These are phyloP conservation scores for Colletotrichum paranaense DNA, from an alignment of 2,329 filamentous ascomycete genomes.

Conservation along the genomic window DNA sequence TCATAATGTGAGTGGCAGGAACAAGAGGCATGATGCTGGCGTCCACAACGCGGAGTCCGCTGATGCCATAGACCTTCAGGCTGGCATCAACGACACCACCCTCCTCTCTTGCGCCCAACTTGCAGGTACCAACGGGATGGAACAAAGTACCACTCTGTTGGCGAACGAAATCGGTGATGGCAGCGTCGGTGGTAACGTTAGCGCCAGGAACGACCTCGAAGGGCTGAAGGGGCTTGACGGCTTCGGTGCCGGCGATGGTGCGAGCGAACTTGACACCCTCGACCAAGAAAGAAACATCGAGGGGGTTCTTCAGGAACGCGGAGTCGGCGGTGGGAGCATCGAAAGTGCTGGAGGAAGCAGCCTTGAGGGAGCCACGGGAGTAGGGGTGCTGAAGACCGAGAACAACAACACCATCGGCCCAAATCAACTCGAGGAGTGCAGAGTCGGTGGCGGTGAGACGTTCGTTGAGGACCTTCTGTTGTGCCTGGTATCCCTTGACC, in stretches of 20 bases:
- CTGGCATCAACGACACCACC: constrained; percentile 46
- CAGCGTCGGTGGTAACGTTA: constrained; percentile 24
- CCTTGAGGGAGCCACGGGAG: constrained; percentile 51
- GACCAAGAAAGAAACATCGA: constrained; percentile 45
- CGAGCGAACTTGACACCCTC: constrained; percentile 49
- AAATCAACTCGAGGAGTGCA: constrained; percentile 46
- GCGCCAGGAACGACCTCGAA: constrained; percentile 32
- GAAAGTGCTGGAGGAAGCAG: constrained; percentile 48
- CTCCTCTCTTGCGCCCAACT: constrained; percentile 44
- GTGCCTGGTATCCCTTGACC: constrained; percentile 49
- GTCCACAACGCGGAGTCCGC: constrained; percentile 42
- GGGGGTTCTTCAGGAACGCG: constrained; percentile 50
- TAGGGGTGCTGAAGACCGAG: constrained; percentile 52
- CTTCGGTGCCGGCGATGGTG: constrained; percentile 39
- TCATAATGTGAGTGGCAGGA: constrained; percentile 44
- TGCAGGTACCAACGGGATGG: constrained; percentile 54
- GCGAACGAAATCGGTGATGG: constrained; percentile 25
- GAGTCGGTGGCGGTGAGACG: constrained; percentile 43
- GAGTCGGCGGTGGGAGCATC: constrained; percentile 51
- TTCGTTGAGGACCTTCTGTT: constrained; percentile 46
- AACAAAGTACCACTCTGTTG: constrained; percentile 22
- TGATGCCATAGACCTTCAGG: constrained; percentile 45
- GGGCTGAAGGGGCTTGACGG: constrained; percentile 17
- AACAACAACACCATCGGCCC: constrained; percentile 42
- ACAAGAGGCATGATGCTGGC: constrained; percentile 45